These are phyloP conservation scores for Fusarium citri DNA, from an alignment of 2,329 filamentous ascomycete species.

Conservation along the genomic window DNA sequence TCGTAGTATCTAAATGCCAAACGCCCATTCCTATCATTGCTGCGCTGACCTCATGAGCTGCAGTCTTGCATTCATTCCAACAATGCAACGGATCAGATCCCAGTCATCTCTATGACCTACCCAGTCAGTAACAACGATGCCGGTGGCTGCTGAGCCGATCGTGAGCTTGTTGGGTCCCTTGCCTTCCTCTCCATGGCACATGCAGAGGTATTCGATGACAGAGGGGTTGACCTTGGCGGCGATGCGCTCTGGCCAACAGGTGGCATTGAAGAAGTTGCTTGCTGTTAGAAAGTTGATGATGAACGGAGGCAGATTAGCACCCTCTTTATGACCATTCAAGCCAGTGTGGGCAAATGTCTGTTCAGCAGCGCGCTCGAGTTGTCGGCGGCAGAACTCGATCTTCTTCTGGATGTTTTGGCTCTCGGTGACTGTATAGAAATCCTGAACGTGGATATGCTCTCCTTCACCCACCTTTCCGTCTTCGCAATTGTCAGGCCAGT, in stretches of 20 bases:
- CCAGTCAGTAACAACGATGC: constrained; percentile 93
- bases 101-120: constrained; percentile 88
- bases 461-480: constrained; percentile 78
- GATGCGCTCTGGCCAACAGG: constrained; percentile 94
- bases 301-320: constrained; percentile 66
- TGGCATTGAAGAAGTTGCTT: constrained; percentile 92
- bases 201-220: constrained; percentile 71
- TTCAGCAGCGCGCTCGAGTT: constrained; percentile 78
- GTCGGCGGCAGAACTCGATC: constrained; percentile 77
- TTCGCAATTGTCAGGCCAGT: constrained; percentile 90
- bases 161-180: constrained; percentile 62
- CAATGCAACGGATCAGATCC: constrained; percentile 87
- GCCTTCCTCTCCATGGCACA: constrained; percentile 64
- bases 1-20: background rate
- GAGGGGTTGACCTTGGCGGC: constrained; percentile 88
- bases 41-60: constrained; percentile 54
- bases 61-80: constrained; percentile 87
- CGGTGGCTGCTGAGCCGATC: constrained; percentile 80
- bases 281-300: constrained; percentile 92
- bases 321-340: constrained; percentile 44
- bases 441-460: constrained; percentile 82
- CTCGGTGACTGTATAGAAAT: constrained; percentile 90
- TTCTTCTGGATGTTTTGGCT: constrained; percentile 83
- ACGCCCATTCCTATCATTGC: too few relatives aligned
- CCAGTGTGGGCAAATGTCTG: constrained; percentile 59